Evolutionary conservation across 1,284 basidiomycete genomes (phyloP), one percentile per base, ranked within the genome.

Genomic region (Puccinia hordei): DNA sequence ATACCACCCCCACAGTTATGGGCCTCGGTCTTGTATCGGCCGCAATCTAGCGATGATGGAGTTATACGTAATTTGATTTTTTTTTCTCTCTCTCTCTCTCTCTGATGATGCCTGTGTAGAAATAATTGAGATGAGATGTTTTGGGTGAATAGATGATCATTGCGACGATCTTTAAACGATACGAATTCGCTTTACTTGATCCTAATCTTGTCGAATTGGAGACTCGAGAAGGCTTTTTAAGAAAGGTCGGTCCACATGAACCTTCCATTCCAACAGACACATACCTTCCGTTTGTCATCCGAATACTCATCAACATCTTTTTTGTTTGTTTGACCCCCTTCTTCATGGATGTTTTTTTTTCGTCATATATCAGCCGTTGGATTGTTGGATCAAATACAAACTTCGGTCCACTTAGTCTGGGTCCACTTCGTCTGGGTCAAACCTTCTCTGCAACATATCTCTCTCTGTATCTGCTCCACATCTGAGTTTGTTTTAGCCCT

Each of bases 1-100:
- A 33, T 8, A 63, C 19, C 33, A 5, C 15, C 1, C 55, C 0
- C 2, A 33, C 8, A 77, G 75, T 44, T 55, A n/a, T 57, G 75
- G 75, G 24, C 75, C 75, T n/a, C 75, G 75, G 22, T 66, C 75
- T 24, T 77, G 75, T 19, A 65, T 77, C 24, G 75, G 75, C 17
- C 61, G 75, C 35, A 77, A 77, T 69, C 44, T 77, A 38, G 75
- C 75, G 19, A 77, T 77, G 33, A 51, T 69, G 63, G 63, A 77
- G 53, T 38, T 77, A 35, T 49, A 65, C 33, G 75, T 77, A 33
- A 77, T 63, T 35, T 1, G 33, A 35, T 10, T 61, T 59, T n/a
- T 8, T 41, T 27, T 12, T 17, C 13, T 22, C 51, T 68, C 35
- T 59, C 13, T 8, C n/a, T 27, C 19, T 17, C 13, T 22, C 51